phyloP scores from a whole-genome alignment of 306 rosid genomes.

The Rubus idaeus region DNA sequence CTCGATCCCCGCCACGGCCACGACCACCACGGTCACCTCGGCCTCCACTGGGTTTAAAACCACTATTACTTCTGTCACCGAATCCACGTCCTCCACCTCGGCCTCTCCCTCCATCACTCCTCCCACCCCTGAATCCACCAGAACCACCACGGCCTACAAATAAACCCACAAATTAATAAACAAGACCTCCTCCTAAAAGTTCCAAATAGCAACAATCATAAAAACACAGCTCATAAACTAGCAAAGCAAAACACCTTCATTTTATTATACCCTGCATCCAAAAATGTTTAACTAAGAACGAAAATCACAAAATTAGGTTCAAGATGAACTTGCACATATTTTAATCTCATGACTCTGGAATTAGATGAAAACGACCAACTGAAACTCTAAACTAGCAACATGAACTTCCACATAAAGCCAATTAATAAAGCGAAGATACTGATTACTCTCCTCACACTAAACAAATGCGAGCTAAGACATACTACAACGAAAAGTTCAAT shows the following conservation, averaged over 20 bases:
- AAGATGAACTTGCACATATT: neutral
- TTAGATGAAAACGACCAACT: too few species aligned
- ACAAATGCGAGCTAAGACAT: neutral
- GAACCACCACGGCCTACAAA: conserved; percentile 45
- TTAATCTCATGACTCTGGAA: neutral
- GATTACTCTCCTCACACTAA: neutral
- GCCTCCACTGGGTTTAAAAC: conserved; percentile 18
- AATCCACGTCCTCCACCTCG: conserved; percentile 38
- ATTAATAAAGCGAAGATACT: neutral
- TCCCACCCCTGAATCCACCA: conserved; percentile 47
- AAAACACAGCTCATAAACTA: neutral
- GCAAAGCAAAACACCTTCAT: too few species aligned
- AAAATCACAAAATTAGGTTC: neutral
- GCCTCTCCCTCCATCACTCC: conserved; percentile 38
- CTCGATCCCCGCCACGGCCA: conserved; percentile 30
- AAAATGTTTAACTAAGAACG: too few species aligned
- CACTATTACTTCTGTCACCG: conserved; percentile 31
- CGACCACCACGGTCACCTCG: conserved; percentile 32
- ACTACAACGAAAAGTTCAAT: too few species aligned
- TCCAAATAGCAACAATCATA: neutral
- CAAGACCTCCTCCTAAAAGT: neutral
- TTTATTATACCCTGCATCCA: too few species aligned
- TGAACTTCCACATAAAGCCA: neutral
- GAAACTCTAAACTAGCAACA: neutral
- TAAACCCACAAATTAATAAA: neutral